Evolutionary conservation across 306 rosid species (phyloP).

Genomic region (Canavalia gladiata): DNA sequence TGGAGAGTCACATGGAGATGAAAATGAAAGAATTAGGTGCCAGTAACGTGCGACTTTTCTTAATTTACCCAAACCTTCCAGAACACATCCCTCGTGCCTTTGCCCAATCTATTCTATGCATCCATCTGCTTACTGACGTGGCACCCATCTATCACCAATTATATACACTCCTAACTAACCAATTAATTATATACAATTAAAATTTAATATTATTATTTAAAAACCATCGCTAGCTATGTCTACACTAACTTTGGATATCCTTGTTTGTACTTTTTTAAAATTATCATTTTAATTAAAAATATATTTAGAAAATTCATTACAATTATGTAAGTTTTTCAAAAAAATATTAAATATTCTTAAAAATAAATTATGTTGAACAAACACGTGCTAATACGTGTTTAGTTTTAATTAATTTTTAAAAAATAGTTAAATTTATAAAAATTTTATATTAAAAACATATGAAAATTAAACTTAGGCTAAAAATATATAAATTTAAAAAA

Average conservation of each 20-base stretch:
- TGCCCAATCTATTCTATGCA: too few relatives aligned
- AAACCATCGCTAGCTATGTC: too few relatives aligned
- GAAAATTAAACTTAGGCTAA: background rate
- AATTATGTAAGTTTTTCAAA: too few relatives aligned
- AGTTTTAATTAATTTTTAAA: background rate
- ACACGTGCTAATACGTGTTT: background rate
- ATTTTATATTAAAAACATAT: background rate
- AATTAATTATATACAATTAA: background rate
- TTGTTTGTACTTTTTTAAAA: too few relatives aligned
- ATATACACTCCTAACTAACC: background rate
- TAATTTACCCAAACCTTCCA: slow-evolving; percentile 33
- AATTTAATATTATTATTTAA: background rate
- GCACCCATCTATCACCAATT: background rate
- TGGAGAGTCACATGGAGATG: slow-evolving; percentile 39
- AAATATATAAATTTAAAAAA: background rate
- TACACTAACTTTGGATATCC: too few relatives aligned
- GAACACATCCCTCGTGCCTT: background rate
- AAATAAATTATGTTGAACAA: background rate
- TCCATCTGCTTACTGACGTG: background rate
- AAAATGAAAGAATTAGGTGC: slow-evolving; percentile 46
- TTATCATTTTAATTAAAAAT: too few relatives aligned
- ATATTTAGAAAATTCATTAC: too few relatives aligned
- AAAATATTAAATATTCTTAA: too few relatives aligned
- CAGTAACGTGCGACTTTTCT: slow-evolving; percentile 23
- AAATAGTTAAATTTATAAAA: background rate